phyloP scores from a whole-genome alignment of 1,139 yeast species.

The Saccharomyces hybrid region DNA sequence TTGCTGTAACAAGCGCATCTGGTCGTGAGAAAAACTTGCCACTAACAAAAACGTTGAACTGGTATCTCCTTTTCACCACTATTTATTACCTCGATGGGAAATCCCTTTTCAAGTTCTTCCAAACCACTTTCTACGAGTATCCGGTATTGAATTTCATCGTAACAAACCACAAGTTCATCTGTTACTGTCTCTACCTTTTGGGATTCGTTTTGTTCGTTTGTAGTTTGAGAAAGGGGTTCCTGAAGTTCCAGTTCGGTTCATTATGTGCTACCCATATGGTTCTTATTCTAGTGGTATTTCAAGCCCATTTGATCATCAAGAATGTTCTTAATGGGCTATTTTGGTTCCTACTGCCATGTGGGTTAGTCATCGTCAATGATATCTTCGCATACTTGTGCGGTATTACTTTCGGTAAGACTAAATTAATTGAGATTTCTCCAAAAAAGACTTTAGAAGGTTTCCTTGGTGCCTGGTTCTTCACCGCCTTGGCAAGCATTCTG shows the following conservation, averaged over 20 bases:
- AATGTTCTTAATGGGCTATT: conserved; percentile 84
- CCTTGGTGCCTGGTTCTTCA: conserved; percentile 94
- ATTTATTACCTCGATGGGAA: conserved; percentile 87
- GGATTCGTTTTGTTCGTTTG: conserved; percentile 89
- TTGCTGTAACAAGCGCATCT: conserved; percentile 75
- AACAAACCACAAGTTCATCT: conserved; percentile 74
- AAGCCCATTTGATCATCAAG: conserved; percentile 85
- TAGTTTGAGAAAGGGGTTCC: conserved; percentile 80
- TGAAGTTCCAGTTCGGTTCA: conserved; percentile 89
- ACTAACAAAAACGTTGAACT: conserved; percentile 74
- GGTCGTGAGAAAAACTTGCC: conserved; percentile 80
- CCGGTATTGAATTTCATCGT: conserved; percentile 39
- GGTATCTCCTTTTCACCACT: conserved; percentile 79
- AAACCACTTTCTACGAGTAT: conserved; percentile 36
- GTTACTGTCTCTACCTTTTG: conserved; percentile 74
- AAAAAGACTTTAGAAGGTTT: conserved; percentile 97
- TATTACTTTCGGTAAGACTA: conserved; percentile 90
- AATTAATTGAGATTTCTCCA: conserved; percentile 87
- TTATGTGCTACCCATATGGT: conserved; percentile 94
- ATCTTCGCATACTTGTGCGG: conserved; percentile 96
- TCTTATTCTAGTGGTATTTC: conserved; percentile 78
- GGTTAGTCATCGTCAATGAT: conserved; percentile 88
- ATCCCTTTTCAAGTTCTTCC: conserved; percentile 53
- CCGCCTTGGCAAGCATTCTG: conserved; percentile 64
- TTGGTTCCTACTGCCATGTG: conserved; percentile 91